These are phyloP conservation scores for Rhododendron henanense DNA, from an alignment of 148 eudicot genomes.

Conservation along the genomic window DNA sequence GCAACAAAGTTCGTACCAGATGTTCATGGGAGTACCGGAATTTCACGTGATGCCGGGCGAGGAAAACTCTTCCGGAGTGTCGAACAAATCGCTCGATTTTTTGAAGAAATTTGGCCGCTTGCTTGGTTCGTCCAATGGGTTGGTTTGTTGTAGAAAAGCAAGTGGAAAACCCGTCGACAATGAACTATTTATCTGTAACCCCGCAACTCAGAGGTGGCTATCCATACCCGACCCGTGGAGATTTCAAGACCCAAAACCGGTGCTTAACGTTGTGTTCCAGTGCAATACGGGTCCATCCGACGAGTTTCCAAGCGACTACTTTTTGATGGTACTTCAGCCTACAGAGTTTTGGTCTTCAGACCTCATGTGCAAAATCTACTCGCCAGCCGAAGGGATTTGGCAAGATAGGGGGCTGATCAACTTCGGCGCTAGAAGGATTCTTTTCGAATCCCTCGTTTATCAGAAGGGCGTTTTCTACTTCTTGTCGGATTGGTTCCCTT, in stretches of 20 bases:
- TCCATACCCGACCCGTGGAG: not conserved
- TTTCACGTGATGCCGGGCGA: not conserved
- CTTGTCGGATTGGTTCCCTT: not conserved
- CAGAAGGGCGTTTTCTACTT: not conserved
- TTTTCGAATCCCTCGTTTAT: not conserved
- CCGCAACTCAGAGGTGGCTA: not conserved
- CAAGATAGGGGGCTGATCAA: not conserved
- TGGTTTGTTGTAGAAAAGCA: not conserved
- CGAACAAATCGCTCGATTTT: not conserved
- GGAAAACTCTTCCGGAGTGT: not conserved
- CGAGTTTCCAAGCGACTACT: not conserved
- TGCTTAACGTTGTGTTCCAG: not conserved
- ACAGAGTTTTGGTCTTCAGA: not conserved
- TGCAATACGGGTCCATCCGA: not conserved
- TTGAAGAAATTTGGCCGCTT: not conserved
- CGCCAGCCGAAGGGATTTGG: not conserved
- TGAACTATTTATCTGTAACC: not conserved
- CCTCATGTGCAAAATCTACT: not conserved
- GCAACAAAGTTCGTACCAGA: not conserved
- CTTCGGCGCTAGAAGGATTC: not conserved
- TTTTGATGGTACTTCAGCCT: not conserved
- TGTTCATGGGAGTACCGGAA: not conserved
- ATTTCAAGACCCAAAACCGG: not conserved
- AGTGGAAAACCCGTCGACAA: not conserved
- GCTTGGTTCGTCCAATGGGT: not conserved